These are phyloP conservation scores for Calonectria pteridis DNA, from an alignment of 2,329 filamentous ascomycete genomes.

Conservation along the genomic window DNA sequence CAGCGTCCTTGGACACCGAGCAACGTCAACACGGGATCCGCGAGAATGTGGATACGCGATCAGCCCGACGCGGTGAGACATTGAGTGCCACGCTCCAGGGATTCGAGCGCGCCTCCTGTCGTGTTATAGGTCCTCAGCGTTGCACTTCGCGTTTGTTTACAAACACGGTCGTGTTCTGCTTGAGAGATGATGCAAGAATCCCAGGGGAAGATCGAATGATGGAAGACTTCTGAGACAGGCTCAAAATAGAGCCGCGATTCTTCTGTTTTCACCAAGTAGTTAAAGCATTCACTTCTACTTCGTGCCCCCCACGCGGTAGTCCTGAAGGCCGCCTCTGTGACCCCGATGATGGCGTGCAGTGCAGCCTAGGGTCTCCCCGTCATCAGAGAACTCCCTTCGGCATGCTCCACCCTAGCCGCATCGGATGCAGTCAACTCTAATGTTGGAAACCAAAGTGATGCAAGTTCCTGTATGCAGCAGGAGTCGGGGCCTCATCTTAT, in stretches of 20 bases:
- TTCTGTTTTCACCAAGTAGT: background rate
- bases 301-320: constrained; percentile 1
- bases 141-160: constrained; percentile 12
- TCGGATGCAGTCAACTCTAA: background rate
- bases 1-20: constrained; percentile 1
- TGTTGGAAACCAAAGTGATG: background rate
- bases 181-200: background rate
- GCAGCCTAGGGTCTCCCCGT: constrained; percentile 6
- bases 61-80: background rate
- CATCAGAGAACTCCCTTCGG: background rate
- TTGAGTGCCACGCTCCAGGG: background rate
- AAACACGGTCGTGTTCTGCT: background rate
- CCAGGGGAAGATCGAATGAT: background rate
- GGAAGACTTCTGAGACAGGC: background rate
- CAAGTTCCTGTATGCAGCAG: constrained; percentile 9
- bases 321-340: background rate
- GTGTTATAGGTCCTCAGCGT: constrained; percentile 1
- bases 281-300: background rate
- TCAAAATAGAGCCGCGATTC: background rate
- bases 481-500: background rate
- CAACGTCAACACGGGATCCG: constrained; percentile 19
- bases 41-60: constrained; percentile 10
- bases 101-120: background rate
- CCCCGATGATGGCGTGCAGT: constrained; percentile 20
- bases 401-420: constrained; percentile 14